Evolutionary conservation across 164 flowering plant species (phyloP).

Genomic region (Macadamia tetraphylla): DNA sequence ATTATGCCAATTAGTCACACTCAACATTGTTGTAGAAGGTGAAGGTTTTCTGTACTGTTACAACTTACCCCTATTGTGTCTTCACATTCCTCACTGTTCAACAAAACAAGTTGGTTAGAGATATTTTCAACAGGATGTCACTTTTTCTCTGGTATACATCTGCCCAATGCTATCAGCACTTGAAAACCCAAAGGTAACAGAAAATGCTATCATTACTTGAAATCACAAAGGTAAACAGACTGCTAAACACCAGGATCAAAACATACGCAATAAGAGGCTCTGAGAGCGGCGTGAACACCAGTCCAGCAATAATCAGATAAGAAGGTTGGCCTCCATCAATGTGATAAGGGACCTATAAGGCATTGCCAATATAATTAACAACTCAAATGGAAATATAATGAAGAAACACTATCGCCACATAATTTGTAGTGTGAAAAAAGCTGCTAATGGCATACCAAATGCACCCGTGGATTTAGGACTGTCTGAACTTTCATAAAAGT

Average conservation of each 20-base stretch:
- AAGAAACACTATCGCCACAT: background rate
- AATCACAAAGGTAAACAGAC: background rate
- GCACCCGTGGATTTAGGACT: conserved; percentile 70
- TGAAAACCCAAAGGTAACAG: background rate
- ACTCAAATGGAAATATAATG: background rate
- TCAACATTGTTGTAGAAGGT: background rate
- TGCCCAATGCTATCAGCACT: background rate
- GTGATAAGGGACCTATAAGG: conserved; percentile 79
- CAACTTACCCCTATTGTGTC: conserved; percentile 79
- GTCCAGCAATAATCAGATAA: conserved; percentile 81
- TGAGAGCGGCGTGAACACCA: conserved; percentile 97
- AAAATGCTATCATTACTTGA: background rate
- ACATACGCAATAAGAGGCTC: conserved; percentile 95
- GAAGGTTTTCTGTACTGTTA: background rate
- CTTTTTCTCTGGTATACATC: background rate
- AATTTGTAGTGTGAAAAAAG: background rate
- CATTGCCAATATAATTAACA: conserved; percentile 8
- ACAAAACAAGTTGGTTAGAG: conserved; percentile 1
- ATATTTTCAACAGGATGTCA: background rate
- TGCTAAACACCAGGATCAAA: background rate
- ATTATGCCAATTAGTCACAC: background rate
- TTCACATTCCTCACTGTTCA: conserved; percentile 82
- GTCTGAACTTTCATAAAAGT: conserved; percentile 55
- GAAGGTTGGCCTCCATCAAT: conserved; percentile 92
- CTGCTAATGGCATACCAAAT: conserved; percentile 49